Evolutionary conservation across 768 basidiomycete genomes (phyloP).

Genomic region (Gymnopilus dilepis): DNA sequence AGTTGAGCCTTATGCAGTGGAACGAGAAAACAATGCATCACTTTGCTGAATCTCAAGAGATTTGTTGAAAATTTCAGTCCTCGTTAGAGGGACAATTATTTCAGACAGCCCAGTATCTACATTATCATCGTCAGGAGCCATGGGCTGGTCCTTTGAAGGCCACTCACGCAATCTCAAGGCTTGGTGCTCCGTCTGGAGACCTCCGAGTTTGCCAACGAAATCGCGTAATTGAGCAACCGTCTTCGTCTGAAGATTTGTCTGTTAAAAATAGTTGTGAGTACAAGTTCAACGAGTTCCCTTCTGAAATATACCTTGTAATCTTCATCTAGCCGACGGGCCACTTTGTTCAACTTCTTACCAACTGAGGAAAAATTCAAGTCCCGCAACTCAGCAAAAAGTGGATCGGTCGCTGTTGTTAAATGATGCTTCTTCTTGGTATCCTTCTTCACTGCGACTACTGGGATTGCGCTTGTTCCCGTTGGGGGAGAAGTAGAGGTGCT

Average conservation of each 20-base stretch:
- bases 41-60: conserved; percentile 97
- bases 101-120: conserved; percentile 96
- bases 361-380: conserved; percentile 94
- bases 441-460: conserved; percentile 60
- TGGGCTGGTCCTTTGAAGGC: conserved; percentile 45
- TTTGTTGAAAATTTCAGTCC: conserved; percentile 88
- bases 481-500: conserved; percentile 41
- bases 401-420: conserved; percentile 77
- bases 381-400: conserved; percentile 80
- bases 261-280: conserved; percentile 12
- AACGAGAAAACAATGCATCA: conserved; percentile 39
- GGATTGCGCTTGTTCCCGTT: conserved; percentile 40
- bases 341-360: conserved; percentile 77
- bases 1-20: conserved; percentile 6
- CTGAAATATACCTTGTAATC: conserved; percentile 77
- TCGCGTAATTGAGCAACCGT: conserved; percentile 91
- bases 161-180: conserved; percentile 83
- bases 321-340: conserved; percentile 86
- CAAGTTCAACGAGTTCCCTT: conserved; percentile 11
- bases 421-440: conserved; percentile 92
- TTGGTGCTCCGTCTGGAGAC: conserved; percentile 91
- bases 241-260: conserved; percentile 87
- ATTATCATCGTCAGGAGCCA: conserved; percentile 8
- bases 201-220: conserved; percentile 95
- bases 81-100: conserved; percentile 82